Base-by-base conservation (phyloP, 768 basidiomycete species). In the Cyathus striatus region DNA sequence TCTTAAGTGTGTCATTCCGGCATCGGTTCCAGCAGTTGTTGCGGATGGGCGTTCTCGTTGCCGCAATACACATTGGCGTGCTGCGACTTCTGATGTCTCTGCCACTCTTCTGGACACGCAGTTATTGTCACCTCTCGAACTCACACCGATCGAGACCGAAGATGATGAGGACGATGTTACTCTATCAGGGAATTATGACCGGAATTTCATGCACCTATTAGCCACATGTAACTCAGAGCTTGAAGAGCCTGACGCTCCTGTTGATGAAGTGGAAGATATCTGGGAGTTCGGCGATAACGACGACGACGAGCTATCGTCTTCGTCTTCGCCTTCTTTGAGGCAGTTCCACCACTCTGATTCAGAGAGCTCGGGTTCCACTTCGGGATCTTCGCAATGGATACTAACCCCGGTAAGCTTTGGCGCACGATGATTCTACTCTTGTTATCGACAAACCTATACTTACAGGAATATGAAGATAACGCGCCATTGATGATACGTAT, bases 1-100 rank as follows among this genome's bases (percentile, higher is more conserved):
- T 6, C 44, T 62, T 41, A 47, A 43, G 18, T 56, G 62, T 48
- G 47, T 49, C 6, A 63, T 63, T 38, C 62, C 65, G 12, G 43
- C 42, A 18, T 18, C 17, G 17, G 10, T n/a, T 42, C 17, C 24
- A 23, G 24, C 16, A 9, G 7, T 6, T 18, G 7, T 18, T 9
- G 6, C 7, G 35, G 7, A 7, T 9, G 7, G 7, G 7, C 10
- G 7, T 18, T 55, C 12, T 41, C 34, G 3, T 38, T 51, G 40
- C 23, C 42, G 44, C 43, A 53, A 53, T 47, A n/a, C 52, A 53
- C 25, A 51, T 48, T 45, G 57, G 61, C 37, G 42, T 30, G 45
- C 39, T 4, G 44, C 38, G 12, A 49, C 45, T 16, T 44, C 48
- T 5, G 17, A 22, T 36, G 12, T 17, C 33, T 26, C 25, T 16